These are phyloP conservation scores for Colletotrichum viniferum DNA, from an alignment of 2,329 filamentous ascomycete genomes.

Conservation along the genomic window DNA sequence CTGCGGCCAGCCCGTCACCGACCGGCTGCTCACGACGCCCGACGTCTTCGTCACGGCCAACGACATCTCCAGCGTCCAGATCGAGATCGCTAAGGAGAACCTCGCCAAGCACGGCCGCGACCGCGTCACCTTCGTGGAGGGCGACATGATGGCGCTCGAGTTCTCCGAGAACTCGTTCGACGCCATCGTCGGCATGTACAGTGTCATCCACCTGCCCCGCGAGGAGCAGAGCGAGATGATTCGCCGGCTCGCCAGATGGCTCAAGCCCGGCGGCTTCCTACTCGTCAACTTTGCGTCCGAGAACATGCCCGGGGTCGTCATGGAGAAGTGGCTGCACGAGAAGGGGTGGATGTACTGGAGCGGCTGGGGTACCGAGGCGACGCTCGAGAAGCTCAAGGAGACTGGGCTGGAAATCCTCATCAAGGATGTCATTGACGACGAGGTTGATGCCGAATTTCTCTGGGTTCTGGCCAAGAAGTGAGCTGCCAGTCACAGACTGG, in stretches of 20 bases:
- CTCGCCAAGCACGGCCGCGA: conserved; percentile 14
- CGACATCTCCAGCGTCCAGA: conserved; percentile 45
- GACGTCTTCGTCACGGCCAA: conserved; percentile 37
- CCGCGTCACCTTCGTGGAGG: conserved; percentile 32
- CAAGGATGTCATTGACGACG: conserved; percentile 32
- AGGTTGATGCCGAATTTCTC: conserved; percentile 37
- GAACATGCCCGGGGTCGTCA: conserved; percentile 29
- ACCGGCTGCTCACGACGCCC: conserved; percentile 33
- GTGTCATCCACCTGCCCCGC: conserved; percentile 58
- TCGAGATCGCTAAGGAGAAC: conserved; percentile 29
- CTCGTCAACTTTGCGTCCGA: conserved; percentile 50
- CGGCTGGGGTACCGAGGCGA: conserved; percentile 40
- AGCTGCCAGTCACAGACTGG: background rate
- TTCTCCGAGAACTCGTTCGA: conserved; percentile 43
- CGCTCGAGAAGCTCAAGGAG: conserved; percentile 31
- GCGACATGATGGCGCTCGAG: conserved; percentile 42
- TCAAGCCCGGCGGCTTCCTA: conserved; percentile 54
- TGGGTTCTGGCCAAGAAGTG: conserved; percentile 43
- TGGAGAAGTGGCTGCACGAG: conserved; percentile 42
- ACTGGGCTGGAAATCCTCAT: conserved; percentile 37
- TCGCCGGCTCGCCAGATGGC: conserved; percentile 47
- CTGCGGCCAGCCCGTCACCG: conserved; percentile 39
- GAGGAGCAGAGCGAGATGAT: conserved; percentile 53
- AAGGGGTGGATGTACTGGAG: conserved; percentile 50
- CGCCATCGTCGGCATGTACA: conserved; percentile 57